phyloP scores from a whole-genome alignment of 805 yeast genomes.

The Candida xiaguanensis region DNA sequence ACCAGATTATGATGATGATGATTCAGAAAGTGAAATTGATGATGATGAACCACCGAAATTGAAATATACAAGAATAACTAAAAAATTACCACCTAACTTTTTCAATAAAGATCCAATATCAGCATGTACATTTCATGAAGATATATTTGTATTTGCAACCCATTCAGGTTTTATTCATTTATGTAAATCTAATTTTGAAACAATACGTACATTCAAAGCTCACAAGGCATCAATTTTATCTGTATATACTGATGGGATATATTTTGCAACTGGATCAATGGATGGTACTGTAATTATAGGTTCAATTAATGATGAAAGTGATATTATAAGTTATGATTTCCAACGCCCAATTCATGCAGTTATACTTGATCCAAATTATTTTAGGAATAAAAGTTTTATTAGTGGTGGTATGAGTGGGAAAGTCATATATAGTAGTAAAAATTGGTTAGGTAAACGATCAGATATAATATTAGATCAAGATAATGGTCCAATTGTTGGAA shows the following conservation, averaged over 20 bases:
- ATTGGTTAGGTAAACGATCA: constrained; percentile 82
- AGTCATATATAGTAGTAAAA: constrained; percentile 66
- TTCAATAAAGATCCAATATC: constrained; percentile 79
- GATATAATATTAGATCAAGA: constrained; percentile 62
- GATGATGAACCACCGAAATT: constrained; percentile 62
- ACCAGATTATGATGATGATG: background rate
- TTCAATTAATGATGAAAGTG: constrained; percentile 55
- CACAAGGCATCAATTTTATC: constrained; percentile 83
- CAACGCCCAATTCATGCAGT: constrained; percentile 87
- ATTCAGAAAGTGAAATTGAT: constrained; percentile 1
- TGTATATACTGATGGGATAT: constrained; percentile 66
- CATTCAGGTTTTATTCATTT: constrained; percentile 82
- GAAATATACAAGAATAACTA: constrained; percentile 63
- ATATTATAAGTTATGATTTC: constrained; percentile 73
- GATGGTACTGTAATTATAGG: constrained; percentile 92
- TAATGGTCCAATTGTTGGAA: constrained; percentile 67
- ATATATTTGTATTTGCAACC: constrained; percentile 75
- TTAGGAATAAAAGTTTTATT: constrained; percentile 58
- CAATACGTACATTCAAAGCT: constrained; percentile 72
- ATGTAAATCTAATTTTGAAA: constrained; percentile 52
- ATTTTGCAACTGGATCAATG: constrained; percentile 84
- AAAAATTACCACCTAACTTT: constrained; percentile 64
- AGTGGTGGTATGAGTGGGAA: constrained; percentile 92
- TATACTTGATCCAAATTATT: constrained; percentile 69
- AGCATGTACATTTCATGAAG: constrained; percentile 55